A percentile compares a stretch with the other conserved stretches of the same genome.
Evolutionary conservation across 2,329 filamentous ascomycete species (phyloP).

Genomic region (Monilinia laxa): DNA sequence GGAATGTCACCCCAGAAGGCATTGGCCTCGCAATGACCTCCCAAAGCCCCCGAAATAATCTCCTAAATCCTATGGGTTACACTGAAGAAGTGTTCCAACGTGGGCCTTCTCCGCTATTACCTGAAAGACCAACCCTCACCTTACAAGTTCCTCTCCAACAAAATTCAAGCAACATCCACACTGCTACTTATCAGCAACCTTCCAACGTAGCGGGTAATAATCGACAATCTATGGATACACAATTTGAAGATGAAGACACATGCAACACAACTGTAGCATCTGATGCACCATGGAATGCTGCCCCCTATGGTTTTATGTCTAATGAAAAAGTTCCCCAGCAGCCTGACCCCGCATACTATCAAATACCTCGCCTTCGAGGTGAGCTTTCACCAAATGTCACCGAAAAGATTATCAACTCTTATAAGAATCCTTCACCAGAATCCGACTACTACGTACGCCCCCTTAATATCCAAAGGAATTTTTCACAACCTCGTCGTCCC

Average conservation of each 20-base stretch:
- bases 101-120: slow-evolving; percentile 37
- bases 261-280: slow-evolving; percentile 21
- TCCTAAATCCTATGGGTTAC: slow-evolving; percentile 14
- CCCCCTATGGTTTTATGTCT: slow-evolving; percentile 1
- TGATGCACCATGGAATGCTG: slow-evolving; percentile 23
- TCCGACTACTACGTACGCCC: slow-evolving; percentile 19
- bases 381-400: slow-evolving; percentile 19
- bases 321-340: slow-evolving; percentile 1
- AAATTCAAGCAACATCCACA: slow-evolving; percentile 25
- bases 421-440: slow-evolving; percentile 17
- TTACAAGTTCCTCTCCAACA: slow-evolving; percentile 32
- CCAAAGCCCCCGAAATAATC: slow-evolving; percentile 15
- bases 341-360: slow-evolving; percentile 17
- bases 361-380: not conserved
- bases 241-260: slow-evolving; percentile 39
- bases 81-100: slow-evolving; percentile 29
- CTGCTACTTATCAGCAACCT: slow-evolving; percentile 19
- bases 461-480: slow-evolving; percentile 22
- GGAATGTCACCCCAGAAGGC: slow-evolving; percentile 35
- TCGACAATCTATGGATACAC: slow-evolving; percentile 37
- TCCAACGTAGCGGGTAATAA: slow-evolving; percentile 23
- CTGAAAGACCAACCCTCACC: slow-evolving; percentile 37
- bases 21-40: slow-evolving; percentile 39
- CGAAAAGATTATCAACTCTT: slow-evolving; percentile 18
- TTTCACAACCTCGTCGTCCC: slow-evolving; percentile 21